Evolutionary conservation across 768 basidiomycete species (phyloP).

Genomic region (Suillus plorans): DNA sequence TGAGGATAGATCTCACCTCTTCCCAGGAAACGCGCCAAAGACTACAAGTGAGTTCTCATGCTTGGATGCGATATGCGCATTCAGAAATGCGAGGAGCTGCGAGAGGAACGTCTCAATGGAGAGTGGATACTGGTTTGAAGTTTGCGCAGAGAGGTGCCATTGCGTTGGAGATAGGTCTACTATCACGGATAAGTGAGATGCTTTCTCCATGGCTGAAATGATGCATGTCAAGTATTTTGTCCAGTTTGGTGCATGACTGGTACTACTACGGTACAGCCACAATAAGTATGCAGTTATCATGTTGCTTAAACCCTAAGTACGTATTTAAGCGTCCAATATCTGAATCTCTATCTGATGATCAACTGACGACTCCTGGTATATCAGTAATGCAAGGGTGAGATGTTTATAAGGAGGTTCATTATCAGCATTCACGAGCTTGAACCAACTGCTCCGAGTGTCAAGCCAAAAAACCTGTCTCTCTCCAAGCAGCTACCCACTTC

Average conservation of each 20-base stretch:
- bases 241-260: too few relatives aligned
- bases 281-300: too few relatives aligned
- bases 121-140: conserved; percentile 51
- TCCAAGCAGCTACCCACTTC: conserved; percentile 45
- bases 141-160: conserved; percentile 72
- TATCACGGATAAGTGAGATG: conserved; percentile 77
- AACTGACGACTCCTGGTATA: not conserved
- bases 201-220: conserved; percentile 38
- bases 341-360: not conserved
- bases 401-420: too few relatives aligned
- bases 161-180: conserved; percentile 84
- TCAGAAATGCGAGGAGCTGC: conserved; percentile 86
- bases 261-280: too few relatives aligned
- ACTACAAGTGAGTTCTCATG: conserved; percentile 93
- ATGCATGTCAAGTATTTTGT: too few relatives aligned
- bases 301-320: too few relatives aligned
- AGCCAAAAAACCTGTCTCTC: conserved; percentile 36
- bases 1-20: conserved; percentile 55
- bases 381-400: not conserved
- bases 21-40: conserved; percentile 83
- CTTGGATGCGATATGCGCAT: conserved; percentile 86
- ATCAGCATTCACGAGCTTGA: too few relatives aligned
- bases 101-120: conserved; percentile 74
- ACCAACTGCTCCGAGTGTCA: not conserved
- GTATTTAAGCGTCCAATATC: not conserved